These are phyloP conservation scores for Coniella vitis DNA, from an alignment of 2,329 filamentous ascomycete genomes.

Conservation along the genomic window DNA sequence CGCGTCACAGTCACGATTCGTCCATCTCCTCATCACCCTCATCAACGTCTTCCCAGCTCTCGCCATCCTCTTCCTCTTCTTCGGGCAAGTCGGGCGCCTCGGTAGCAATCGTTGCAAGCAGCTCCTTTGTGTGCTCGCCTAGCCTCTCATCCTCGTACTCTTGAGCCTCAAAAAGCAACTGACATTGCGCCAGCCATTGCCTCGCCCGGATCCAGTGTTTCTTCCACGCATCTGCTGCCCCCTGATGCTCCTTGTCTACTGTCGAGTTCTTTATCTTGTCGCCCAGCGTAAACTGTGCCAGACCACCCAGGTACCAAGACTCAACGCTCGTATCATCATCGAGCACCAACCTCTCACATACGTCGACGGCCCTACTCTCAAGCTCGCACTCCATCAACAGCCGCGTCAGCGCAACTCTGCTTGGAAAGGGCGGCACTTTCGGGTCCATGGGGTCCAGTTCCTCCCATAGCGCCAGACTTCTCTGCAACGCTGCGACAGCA, in stretches of 20 bases:
- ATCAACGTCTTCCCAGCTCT: conserved; percentile 37
- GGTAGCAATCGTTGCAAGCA: conserved; percentile 56
- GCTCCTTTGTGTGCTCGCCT: conserved; percentile 66
- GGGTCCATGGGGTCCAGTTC: conserved; percentile 66
- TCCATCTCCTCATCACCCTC: conserved; percentile 50
- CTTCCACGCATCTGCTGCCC: conserved; percentile 42
- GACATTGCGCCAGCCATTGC: conserved; percentile 74
- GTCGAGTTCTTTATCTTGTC: conserved; percentile 53
- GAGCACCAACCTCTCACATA: conserved; percentile 73
- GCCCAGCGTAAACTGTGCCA: conserved; percentile 77
- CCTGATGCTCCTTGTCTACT: conserved; percentile 22
- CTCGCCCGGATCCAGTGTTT: conserved; percentile 66
- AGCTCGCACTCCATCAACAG: conserved; percentile 86
- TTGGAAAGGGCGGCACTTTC: conserved; percentile 76
- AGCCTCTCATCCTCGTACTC: conserved; percentile 82
- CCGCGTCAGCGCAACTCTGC: conserved; percentile 73
- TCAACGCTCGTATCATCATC: conserved; percentile 95
- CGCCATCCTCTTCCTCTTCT: conserved; percentile 49
- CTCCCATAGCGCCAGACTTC: conserved; percentile 79
- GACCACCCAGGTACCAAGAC: conserved; percentile 94
- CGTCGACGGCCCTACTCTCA: conserved; percentile 76
- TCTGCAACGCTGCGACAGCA: conserved; percentile 67
- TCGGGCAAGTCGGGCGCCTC: conserved; percentile 56
- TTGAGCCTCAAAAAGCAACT: conserved; percentile 69
- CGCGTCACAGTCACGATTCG: conserved; percentile 24